Base-by-base conservation (phyloP, 2,329 filamentous ascomycete species). In the Neonectria neomacrospora region DNA sequence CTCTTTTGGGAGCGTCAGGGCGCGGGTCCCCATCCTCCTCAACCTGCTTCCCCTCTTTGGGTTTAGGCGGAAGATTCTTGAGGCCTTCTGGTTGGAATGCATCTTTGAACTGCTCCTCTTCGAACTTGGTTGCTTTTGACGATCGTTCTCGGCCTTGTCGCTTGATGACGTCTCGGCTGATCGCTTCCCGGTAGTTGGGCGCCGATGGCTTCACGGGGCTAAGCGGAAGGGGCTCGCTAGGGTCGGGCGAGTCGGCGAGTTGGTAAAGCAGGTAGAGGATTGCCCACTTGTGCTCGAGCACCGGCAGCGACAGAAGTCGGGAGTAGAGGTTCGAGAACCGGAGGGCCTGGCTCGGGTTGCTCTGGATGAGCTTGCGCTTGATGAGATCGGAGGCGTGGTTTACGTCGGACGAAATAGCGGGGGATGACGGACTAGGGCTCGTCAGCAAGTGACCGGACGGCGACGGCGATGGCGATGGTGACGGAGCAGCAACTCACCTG, bases 281-380 rank as follows among this genome's bases (percentile, higher is more conserved):
- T 3, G 92, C 93, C 94, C 94, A 98, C 85, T 99, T 99, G 78
- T 97, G 92, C 73, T 92, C 91, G 47, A 99, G 85, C 6, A 98
- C 94, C 0, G 94, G 94, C 68, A 97, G 89, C n/a, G 93, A 92
- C 26, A 97, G 84, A 18, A 99, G 86, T 60, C 93, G 88, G 34
- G 93, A 93, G 79, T 97, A 97, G 28, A 99, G 86, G 74, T 97
- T 96, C 23, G 93, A 91, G 79, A 97, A 97, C 65, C 90, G 88
- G 20, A 95, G 84, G 3, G 94, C 93, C 78, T 94, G 91, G 67
- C 86, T 91, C 48, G 87, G 87, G 74, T 93, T 92, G 70, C 90
- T 91, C 71, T 91, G 88, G 61, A 96, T 88, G 67, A 99, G 84
- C 79, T 92, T 93, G 75, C 92, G 89, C 81, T 95, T 96, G 78